A percentile compares a stretch with the other conserved stretches of the same genome.
Conservation (phyloP, 192 early-diverging fungal species). For the Geranomyces michiganensis region DNA sequence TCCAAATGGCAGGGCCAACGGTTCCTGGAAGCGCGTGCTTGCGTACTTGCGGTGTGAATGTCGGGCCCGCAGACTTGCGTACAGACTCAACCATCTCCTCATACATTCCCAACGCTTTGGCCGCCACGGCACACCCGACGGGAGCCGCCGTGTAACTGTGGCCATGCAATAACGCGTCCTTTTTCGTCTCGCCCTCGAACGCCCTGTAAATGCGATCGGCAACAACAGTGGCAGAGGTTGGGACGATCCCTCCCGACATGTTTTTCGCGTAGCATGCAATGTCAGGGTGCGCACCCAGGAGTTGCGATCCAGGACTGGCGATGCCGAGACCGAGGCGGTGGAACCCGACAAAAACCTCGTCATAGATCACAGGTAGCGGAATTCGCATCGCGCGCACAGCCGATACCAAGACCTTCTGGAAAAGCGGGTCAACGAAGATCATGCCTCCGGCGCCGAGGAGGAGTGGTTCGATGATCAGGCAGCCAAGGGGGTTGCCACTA, state of each 20-base stretch:
- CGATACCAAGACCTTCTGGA: constrained; percentile 68
- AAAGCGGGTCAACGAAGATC: constrained; percentile 78
- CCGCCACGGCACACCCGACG: constrained; percentile 75
- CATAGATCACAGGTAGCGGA: constrained; percentile 71
- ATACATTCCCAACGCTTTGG: constrained; percentile 56
- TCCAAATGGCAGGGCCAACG: constrained; percentile 42
- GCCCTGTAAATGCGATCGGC: constrained; percentile 65
- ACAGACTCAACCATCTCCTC: constrained; percentile 20
- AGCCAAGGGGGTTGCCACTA: constrained; percentile 30
- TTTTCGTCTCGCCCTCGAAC: constrained; percentile 64
- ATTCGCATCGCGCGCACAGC: constrained; percentile 8
- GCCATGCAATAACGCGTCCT: constrained; percentile 77
- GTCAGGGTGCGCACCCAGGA: constrained; percentile 71
- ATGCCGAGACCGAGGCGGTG: constrained; percentile 61
- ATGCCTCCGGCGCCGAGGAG: constrained; percentile 85
- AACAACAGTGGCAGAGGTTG: constrained; percentile 70
- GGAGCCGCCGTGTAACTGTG: constrained; percentile 86
- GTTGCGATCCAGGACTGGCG: constrained; percentile 53
- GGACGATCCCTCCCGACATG: constrained; percentile 75
- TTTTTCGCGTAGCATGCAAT: constrained; percentile 76
- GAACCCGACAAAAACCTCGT: constrained; percentile 82
- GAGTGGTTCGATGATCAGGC: constrained; percentile 76
- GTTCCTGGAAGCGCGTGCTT: constrained; percentile 4
- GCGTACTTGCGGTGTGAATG: neutral
- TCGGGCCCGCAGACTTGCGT: neutral